Percentiles rank a stretch among this genome's conserved stretches.
Evolutionary conservation across 805 yeast genomes (phyloP).

Genomic region (Kodamaea sagamina): DNA sequence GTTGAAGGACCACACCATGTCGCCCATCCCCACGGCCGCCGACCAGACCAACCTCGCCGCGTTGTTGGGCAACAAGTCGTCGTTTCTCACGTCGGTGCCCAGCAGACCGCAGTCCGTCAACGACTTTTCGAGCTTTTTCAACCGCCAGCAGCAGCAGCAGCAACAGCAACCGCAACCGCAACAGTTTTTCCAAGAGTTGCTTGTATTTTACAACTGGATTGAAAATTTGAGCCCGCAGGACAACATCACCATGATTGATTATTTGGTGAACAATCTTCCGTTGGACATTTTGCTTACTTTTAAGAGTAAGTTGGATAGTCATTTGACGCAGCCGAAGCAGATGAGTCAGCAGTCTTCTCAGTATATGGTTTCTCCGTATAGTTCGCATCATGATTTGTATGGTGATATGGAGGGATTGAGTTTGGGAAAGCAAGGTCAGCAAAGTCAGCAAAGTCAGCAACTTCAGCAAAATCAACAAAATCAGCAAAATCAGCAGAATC

Average conservation of each 20-base stretch:
- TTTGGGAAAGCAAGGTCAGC: slow-evolving; percentile 16
- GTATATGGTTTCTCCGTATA: slow-evolving; percentile 11
- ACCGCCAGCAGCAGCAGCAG: slow-evolving; percentile 17
- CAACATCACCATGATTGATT: slow-evolving; percentile 54
- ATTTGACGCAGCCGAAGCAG: slow-evolving; percentile 23
- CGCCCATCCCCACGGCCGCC: slow-evolving; percentile 21
- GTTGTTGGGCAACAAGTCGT: slow-evolving; percentile 24
- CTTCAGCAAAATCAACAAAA: too few species aligned
- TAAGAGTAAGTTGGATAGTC: slow-evolving; percentile 47
- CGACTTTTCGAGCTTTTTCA: slow-evolving; percentile 32
- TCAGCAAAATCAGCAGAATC: too few species aligned
- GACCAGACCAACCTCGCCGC: slow-evolving; percentile 25
- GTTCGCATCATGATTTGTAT: slow-evolving; percentile 16
- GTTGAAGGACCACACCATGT: slow-evolving; percentile 19
- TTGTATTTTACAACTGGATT: slow-evolving; percentile 53
- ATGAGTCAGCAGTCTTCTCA: slow-evolving; percentile 10
- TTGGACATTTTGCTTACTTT: slow-evolving; percentile 54
- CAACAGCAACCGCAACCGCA: slow-evolving; percentile 16
- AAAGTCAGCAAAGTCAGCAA: too few species aligned
- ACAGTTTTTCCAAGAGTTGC: slow-evolving; percentile 53
- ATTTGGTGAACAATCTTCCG: slow-evolving; percentile 51
- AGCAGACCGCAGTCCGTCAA: slow-evolving; percentile 46
- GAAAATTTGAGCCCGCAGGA: slow-evolving; percentile 52
- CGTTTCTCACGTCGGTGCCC: slow-evolving; percentile 34
- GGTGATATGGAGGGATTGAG: slow-evolving; percentile 20